Percentiles rank a stretch among this genome's conserved stretches.
Conservation (phyloP, 192 early-diverging fungal species). For the Phlyctochytrium arcticum region DNA sequence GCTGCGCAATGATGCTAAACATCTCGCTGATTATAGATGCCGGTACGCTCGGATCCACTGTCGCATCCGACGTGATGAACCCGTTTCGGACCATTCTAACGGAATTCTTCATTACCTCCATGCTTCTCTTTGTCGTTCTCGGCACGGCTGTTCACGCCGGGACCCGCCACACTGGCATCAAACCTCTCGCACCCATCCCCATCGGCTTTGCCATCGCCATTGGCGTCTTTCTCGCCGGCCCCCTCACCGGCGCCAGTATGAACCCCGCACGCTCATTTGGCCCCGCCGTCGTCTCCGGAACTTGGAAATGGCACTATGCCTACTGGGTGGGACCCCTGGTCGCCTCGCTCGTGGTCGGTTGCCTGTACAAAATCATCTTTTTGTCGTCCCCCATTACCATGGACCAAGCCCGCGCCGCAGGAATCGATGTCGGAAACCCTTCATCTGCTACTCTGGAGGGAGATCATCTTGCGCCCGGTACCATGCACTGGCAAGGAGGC, state of each 20-base stretch:
- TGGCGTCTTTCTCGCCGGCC: slow-evolving; percentile 14
- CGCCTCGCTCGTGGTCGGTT: slow-evolving; percentile 10
- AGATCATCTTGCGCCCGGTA: not conserved
- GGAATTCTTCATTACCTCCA: slow-evolving; percentile 22
- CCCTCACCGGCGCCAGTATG: slow-evolving; percentile 16
- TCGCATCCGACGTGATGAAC: not conserved
- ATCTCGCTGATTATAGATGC: not conserved
- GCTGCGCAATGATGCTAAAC: not conserved
- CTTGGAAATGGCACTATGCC: slow-evolving; percentile 6
- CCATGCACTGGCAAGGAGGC: not conserved
- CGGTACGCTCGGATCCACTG: slow-evolving; percentile 2
- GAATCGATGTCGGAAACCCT: not conserved
- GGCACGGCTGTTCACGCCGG: slow-evolving; percentile 10
- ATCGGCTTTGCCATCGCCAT: slow-evolving; percentile 15
- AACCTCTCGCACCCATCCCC: slow-evolving; percentile 19
- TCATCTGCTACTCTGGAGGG: not conserved
- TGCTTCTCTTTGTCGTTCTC: slow-evolving; percentile 14
- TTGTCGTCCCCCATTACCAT: slow-evolving; percentile 8
- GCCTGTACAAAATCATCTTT: slow-evolving; percentile 22
- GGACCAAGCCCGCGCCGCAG: not conserved
- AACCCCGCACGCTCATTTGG: slow-evolving; percentile 21
- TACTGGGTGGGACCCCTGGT: slow-evolving; percentile 11
- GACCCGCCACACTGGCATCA: not conserved
- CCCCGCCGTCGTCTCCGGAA: slow-evolving; percentile 13
- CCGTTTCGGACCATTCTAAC: not conserved